phyloP scores from a whole-genome alignment of 1,284 basidiomycete genomes.

The Mycena sp. region DNA sequence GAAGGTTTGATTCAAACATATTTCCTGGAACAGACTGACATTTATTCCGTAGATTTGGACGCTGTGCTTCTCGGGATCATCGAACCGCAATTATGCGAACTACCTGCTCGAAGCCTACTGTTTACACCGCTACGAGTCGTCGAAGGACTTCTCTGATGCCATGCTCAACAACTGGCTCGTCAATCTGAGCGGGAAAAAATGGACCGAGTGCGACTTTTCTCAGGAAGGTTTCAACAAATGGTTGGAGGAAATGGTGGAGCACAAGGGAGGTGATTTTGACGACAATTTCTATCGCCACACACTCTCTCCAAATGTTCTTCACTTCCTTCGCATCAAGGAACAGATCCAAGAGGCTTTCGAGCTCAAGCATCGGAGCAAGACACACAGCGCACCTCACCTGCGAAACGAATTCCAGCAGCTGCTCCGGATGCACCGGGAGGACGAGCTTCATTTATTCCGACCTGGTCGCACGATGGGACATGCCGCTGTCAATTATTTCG shows the following conservation, averaged over 20 bases:
- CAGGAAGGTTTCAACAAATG: slow-evolving; percentile 15
- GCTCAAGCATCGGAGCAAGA: neutral
- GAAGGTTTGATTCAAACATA: neutral
- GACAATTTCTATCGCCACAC: neutral
- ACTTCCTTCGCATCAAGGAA: slow-evolving; percentile 11
- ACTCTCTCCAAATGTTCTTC: slow-evolving; percentile 2
- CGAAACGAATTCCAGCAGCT: slow-evolving; percentile 13
- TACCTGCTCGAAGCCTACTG: slow-evolving; percentile 33
- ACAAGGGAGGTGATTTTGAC: neutral
- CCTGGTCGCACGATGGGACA: slow-evolving; percentile 3
- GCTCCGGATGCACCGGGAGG: slow-evolving; percentile 1
- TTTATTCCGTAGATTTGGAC: slow-evolving; percentile 20
- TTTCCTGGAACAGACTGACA: too few relatives aligned
- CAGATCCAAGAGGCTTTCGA: neutral
- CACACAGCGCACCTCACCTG: neutral
- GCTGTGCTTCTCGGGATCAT: slow-evolving; percentile 24
- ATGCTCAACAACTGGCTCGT: slow-evolving; percentile 30
- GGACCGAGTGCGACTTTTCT: neutral
- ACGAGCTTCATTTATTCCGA: slow-evolving; percentile 11
- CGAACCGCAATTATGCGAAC: slow-evolving; percentile 24
- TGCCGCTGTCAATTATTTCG: neutral
- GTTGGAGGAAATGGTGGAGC: slow-evolving; percentile 11
- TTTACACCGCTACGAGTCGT: slow-evolving; percentile 28
- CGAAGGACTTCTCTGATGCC: slow-evolving; percentile 16
- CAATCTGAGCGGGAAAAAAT: slow-evolving; percentile 12